Evolutionary conservation across 305 asterid species (phyloP), one percentile per base, ranked within the genome.

Genomic region (Solanum hybrid): DNA sequence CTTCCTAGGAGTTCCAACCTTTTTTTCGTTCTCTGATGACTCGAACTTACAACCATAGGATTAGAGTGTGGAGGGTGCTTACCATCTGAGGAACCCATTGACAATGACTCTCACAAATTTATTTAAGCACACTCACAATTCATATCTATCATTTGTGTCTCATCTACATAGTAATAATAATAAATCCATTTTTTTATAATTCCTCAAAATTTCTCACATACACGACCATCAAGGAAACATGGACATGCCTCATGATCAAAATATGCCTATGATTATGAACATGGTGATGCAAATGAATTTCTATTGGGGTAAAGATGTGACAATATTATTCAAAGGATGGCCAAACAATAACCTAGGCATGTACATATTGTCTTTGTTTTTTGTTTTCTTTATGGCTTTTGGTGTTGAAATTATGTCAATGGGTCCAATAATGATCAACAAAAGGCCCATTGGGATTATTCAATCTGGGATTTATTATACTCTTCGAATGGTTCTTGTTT

Each of bases 231-330:
- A 16, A 75, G 72, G 5, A 29, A 46, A 84, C 29, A 84, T 46
- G 87, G 87, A 46, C 73, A 84, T 82, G 73, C 72, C 72, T 29
- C 27, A 82, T 24, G 46, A 37, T 27, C 6, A 80, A 14, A 16
- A 46, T 29, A 82, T 35, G 84, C 84, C 87, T 29, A 82, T 37
- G 82, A 89, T 79, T 90, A 91, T 22, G 79, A 76, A 75, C 79
- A 90, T 92, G 95, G 76, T 87, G 64, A 95, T 95, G 99, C 96
- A 94, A 80, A 94, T 93, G 97, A 92, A 91, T 91, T 95, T 96
- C 90, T 95, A 90, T 87, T 95, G 97, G 98, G 98, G 99, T 76
- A 95, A 93, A 86, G 92, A 95, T 20, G 98, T 91, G 71, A 89
- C 91, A 24, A 34, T 96, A 12, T 92, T 95, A 12, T 95, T 96